Percentiles rank a stretch among this genome's conserved stretches.
Conservation (phyloP, 2,329 filamentous ascomycete species). For the Calonectria pseudoreteaudii region DNA sequence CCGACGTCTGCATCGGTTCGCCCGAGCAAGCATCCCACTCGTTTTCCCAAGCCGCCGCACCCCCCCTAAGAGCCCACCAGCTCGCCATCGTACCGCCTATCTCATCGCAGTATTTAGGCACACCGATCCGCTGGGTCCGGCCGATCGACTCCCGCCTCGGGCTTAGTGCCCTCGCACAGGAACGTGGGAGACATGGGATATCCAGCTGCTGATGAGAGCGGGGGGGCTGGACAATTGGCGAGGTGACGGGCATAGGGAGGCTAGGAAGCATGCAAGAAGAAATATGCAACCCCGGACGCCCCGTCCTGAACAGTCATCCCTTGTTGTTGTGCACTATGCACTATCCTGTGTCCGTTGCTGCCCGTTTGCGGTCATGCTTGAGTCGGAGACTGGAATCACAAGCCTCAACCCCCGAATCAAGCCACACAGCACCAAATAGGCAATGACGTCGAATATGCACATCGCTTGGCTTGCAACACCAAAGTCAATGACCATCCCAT, state of each 20-base stretch:
- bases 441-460: not conserved
- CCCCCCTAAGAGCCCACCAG: not conserved
- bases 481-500: conserved; percentile 7
- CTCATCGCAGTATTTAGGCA: conserved; percentile 1
- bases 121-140: conserved; percentile 19
- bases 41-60: not conserved
- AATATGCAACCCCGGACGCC: not conserved
- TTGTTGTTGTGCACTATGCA: not conserved
- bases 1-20: not conserved
- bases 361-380: conserved; percentile 11
- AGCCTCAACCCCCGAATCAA: not conserved
- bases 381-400: not conserved
- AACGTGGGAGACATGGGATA: conserved; percentile 22
- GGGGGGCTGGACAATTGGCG: not conserved
- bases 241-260: conserved; percentile 1
- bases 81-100: not conserved
- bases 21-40: not conserved
- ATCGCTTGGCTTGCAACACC: not conserved
- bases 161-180: conserved; percentile 20
- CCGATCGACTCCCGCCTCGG: conserved; percentile 26
- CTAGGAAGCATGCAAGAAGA: not conserved
- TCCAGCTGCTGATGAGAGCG: conserved; percentile 1
- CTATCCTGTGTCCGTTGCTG: not conserved
- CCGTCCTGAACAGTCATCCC: not conserved
- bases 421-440: not conserved